phyloP scores from a whole-genome alignment of 768 basidiomycete genomes.

The Polyporus arcularius region DNA sequence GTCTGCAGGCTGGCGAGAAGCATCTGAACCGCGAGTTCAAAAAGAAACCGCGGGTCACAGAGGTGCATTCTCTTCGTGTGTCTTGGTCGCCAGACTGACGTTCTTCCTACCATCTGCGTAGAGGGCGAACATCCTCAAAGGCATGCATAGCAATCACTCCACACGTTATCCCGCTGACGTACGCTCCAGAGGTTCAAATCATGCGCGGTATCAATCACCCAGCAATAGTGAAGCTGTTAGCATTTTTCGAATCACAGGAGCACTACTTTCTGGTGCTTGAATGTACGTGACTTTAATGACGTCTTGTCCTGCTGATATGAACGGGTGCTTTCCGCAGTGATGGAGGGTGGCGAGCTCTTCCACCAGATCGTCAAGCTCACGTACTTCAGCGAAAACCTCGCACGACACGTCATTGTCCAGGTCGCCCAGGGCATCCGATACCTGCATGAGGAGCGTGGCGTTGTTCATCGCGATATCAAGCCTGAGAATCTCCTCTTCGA shows the following conservation, averaged over 20 bases:
- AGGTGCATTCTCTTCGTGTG: constrained; percentile 60
- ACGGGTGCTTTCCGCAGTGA: constrained; percentile 52
- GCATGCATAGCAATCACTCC: constrained; percentile 36
- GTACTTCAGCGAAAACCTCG: constrained; percentile 97
- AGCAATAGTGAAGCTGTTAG: constrained; percentile 87
- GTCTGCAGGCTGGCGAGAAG: constrained; percentile 80
- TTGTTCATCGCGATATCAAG: constrained; percentile 99
- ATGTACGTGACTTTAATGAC: constrained; percentile 48
- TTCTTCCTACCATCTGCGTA: constrained; percentile 37
- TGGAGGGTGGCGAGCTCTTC: constrained; percentile 98
- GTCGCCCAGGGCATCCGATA: constrained; percentile 93
- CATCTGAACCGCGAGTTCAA: constrained; percentile 94
- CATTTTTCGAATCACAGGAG: constrained; percentile 90
- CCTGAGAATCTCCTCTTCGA: constrained; percentile 97
- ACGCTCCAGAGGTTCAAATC: constrained; percentile 87
- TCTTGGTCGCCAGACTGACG: constrained; percentile 24
- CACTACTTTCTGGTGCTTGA: constrained; percentile 95
- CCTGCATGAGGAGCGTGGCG: constrained; percentile 95
- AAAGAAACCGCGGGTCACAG: constrained; percentile 96
- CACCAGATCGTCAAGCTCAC: constrained; percentile 99
- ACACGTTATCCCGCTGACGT: background rate
- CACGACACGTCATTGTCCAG: constrained; percentile 95
- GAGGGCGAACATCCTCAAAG: constrained; percentile 98
- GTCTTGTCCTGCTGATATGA: background rate
- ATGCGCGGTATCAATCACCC: constrained; percentile 95